Evolutionary conservation across 176 grass and related monocot species (phyloP), one percentile per base, ranked within the genome.

Genomic region (Oryza brachyantha): DNA sequence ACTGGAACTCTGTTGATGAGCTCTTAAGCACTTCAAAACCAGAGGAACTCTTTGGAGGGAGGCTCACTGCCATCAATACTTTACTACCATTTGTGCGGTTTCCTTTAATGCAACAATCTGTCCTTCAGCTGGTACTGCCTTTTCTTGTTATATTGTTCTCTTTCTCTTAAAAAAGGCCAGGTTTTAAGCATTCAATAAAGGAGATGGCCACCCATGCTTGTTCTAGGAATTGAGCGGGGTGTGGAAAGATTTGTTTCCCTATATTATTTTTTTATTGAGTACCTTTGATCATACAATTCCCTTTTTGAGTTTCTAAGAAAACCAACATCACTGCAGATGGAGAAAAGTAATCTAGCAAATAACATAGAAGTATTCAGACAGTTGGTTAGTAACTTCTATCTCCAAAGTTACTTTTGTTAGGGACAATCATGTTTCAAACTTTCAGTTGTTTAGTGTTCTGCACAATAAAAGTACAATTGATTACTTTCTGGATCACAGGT

Each of bases 31-130:
- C 83, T 71, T 92, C 70, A 52, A 83, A 84, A 73, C 83, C 89
- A 60, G 76, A 86, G 22, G 68, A 94, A 39, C 75, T 92, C 65
- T 94, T 97, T 88, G 87, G 85, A 57, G 89, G 92, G 60, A 97
- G 89, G 77, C 74, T 90, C 76, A 57, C 78, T 0, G 68, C 77
- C 13, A 81, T 97, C 21, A 66, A 83, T 76, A 78, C 38, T 84
- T 68, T 97, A 61, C 80, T 97, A 57, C 89, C 83, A 36, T 81
- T 90, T 88, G 91, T 97, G 81, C 92, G 91, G 50, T 97, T 94
- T 62, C 91, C 91, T n/a, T 86, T 94, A 77, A 86, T 94, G 89
- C 82, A 86, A 14, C 74, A 21, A 5, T 40, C 75, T 73, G 68
- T 87, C 54, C 91, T 94, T 65, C 60, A 88, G 60, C 82, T 73